Base-by-base conservation (phyloP, 768 basidiomycete species). In the Mycena amicta region DNA sequence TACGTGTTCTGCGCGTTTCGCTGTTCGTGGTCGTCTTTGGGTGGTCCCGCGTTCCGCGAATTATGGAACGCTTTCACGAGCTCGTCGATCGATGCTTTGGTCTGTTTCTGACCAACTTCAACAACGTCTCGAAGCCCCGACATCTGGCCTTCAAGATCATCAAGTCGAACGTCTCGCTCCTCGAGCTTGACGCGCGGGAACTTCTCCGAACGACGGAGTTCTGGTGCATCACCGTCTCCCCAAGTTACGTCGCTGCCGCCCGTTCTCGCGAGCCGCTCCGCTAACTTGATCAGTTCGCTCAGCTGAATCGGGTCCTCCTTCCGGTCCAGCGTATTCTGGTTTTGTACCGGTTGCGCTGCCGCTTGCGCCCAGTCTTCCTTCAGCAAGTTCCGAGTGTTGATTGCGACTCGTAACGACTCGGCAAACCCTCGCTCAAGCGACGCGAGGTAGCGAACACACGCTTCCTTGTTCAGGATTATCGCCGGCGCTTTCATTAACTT, bases 131-230 rank as follows among this genome's bases (percentile, higher is more conserved):
- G 25, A 0, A 59, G 40, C 12, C 58, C 29, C 1, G 58, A 59
- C 3, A 59, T 4, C 39, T 59, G 46, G 1, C 58, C 53, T 6
- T 53, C 58, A 2, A 59, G 39, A 16, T 59, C 58, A 11, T 59
- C 58, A 15, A 59, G 2, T 6, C 30, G 52, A 1, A 46, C 53
- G 8, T 59, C 58, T 25, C 53, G 23, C 4, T 45, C 20, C 30
- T 59, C 58, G 23, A 54, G 53, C 49, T 59, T 59, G n/a, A 59
- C 37, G 6, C 22, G 5, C 11, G 53, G 58, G 53, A 59, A 59
- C 13, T 50, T 28, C 11, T 58, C 57, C 5, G 57, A 58, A 0
- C 51, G 50, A 18, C 52, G 52, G 20, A 46, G 3, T 5, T 59
- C 58, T 5, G 47, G 31, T 12, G 0, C 27, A 18, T 50, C 47